These are phyloP conservation scores for Brassica carinata DNA, from an alignment of 345 rosid genomes.

Conservation along the genomic window DNA sequence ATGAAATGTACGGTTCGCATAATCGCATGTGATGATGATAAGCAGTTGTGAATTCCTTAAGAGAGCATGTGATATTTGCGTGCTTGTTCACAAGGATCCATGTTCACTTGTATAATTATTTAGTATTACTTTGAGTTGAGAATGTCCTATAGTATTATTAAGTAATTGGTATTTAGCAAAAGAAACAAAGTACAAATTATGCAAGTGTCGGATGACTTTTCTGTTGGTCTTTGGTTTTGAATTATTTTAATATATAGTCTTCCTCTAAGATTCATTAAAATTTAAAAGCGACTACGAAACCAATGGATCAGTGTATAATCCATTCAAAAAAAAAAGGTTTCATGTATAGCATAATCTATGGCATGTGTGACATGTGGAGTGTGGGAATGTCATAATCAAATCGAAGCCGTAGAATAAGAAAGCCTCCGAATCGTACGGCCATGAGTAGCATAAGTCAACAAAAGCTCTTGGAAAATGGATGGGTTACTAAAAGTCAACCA, in stretches of 20 bases:
- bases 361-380: constrained; percentile 41
- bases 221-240: not conserved
- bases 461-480: not conserved
- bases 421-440: constrained; percentile 33
- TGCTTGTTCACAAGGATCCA: constrained; percentile 12
- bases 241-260: not conserved
- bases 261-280: not conserved
- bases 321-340: too few species aligned
- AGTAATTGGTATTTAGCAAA: not conserved
- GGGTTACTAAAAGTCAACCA: constrained; percentile 29
- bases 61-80: constrained; percentile 24
- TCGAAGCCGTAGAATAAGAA: constrained; percentile 10
- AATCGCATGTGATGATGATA: constrained; percentile 36
- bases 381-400: not conserved
- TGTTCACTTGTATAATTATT: constrained; percentile 22
- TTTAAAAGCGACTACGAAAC: not conserved
- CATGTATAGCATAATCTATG: constrained; percentile 28
- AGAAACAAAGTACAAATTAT: not conserved
- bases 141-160: not conserved
- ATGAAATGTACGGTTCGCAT: constrained; percentile 44
- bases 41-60: constrained; percentile 32
- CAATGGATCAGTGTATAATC: not conserved
- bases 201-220: constrained; percentile 20
- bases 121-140: not conserved
- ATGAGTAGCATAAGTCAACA: constrained; percentile 21